Percentiles rank a stretch among this genome's conserved stretches.
Evolutionary conservation across 306 rosid species (phyloP).

Genomic region (Acmispon strigosus): DNA sequence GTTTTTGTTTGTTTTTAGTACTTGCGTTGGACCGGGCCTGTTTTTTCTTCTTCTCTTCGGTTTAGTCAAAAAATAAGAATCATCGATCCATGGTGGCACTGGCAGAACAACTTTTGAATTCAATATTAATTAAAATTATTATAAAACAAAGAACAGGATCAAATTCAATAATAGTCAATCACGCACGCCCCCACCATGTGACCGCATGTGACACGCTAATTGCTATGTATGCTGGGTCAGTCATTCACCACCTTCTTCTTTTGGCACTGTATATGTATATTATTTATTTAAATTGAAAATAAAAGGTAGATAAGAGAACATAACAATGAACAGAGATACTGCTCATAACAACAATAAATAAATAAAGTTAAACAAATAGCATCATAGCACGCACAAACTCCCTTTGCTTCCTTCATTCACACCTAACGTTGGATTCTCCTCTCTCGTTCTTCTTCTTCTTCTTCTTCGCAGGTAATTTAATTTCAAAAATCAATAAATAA

Average conservation of each 20-base stretch:
- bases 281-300: conserved; percentile 14
- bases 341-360: background rate
- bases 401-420: conserved; percentile 25
- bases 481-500: background rate
- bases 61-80: conserved; percentile 25
- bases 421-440: conserved; percentile 32
- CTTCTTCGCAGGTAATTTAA: conserved; percentile 37
- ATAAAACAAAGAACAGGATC: background rate
- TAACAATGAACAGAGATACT: background rate
- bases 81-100: too few relatives aligned
- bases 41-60: background rate
- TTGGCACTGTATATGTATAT: background rate
- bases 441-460: background rate
- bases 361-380: conserved; percentile 26
- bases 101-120: conserved; percentile 16
- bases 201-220: conserved; percentile 45
- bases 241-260: background rate
- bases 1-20: conserved; percentile 23
- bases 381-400: conserved; percentile 23
- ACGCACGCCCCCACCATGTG: conserved; percentile 30
- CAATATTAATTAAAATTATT: background rate
- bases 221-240: conserved; percentile 4
- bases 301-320: background rate
- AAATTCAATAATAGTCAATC: conserved; percentile 32
- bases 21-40: conserved; percentile 19